Evolutionary conservation across 805 yeast species (phyloP), one percentile per base, ranked within the genome.

Genomic region (Yarrowia sp.): DNA sequence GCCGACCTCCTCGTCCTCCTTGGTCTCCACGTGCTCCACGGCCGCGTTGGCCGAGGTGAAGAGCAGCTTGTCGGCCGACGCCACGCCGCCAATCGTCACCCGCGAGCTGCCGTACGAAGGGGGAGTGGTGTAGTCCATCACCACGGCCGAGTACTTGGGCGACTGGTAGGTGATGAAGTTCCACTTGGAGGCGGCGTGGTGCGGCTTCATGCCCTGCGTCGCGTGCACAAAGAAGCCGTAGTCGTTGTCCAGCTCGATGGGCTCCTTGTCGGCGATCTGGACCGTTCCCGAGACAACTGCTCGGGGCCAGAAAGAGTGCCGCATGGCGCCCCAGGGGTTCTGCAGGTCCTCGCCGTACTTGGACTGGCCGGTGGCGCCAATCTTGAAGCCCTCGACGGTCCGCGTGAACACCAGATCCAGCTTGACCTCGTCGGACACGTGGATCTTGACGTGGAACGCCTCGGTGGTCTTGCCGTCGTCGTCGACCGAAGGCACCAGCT

Each of bases 131-230:
- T 91, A 95, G 79, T 95, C 98, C 97, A 95, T 95, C 71, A 90
- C 84, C 17, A 92, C 87, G 12, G 91, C 96, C 42, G 94, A 82
- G 72, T 84, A 82, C 46, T 86, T 80, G 64, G 86, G 84, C 19
- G 95, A 89, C 76, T 91, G 97, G 84, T 90, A 94, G 79, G 91
- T 89, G 70, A 91, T 79, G 77, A 95, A 95, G 79, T 94, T 95
- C 99, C 99, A 95, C 24, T 92, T 80, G 70, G 96, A 91, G 68
- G 99, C 99, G 42, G 98, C 97, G 79, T 95, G 99, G 79, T 95
- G 98, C 9, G 99, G 99, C 79, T 95, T 95, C 98, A 95, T 93
- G 70, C 98, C 98, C 81, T 95, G 99, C 72, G 92, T 81, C 8
- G 99, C 99, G 94, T 91, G 88, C 66, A 94, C 97, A 76, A 87